Conservation (phyloP, 257 asterid genomes). For the Salvia miltiorrhiza region DNA sequence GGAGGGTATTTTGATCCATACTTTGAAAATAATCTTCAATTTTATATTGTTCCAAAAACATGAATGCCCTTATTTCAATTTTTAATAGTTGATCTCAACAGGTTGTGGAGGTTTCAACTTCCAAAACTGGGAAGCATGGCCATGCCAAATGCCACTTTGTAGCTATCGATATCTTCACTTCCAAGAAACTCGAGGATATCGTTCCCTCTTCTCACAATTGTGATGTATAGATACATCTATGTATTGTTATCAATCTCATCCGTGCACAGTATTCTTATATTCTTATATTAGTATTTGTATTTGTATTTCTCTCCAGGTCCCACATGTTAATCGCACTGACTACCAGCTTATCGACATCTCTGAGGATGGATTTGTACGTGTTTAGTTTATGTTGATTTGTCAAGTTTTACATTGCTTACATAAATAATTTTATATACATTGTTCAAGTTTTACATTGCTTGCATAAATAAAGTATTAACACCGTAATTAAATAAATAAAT, state of each 20-base stretch:
- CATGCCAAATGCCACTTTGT: conserved; percentile 95
- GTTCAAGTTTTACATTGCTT: too few relatives aligned
- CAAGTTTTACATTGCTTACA: background rate
- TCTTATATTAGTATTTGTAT: too few relatives aligned
- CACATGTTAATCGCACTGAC: conserved; percentile 86
- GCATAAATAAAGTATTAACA: too few relatives aligned
- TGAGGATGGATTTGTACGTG: conserved; percentile 95
- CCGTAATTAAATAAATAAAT: too few relatives aligned
- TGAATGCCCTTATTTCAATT: background rate
- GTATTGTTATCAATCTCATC: background rate
- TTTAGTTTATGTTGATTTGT: background rate
- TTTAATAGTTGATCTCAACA: conserved; percentile 18
- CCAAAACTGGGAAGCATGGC: conserved; percentile 96
- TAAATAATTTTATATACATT: too few relatives aligned
- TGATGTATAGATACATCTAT: conserved; percentile 43
- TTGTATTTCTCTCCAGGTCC: conserved; percentile 52
- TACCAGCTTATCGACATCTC: conserved; percentile 93
- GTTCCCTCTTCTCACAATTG: conserved; percentile 97
- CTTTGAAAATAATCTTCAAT: background rate
- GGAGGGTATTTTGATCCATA: background rate
- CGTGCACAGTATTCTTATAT: background rate
- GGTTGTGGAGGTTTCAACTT: conserved; percentile 95
- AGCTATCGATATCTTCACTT: conserved; percentile 79
- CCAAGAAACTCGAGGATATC: conserved; percentile 90
- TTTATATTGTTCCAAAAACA: background rate